Percentiles rank a stretch among this genome's conserved stretches.
Evolutionary conservation across 164 flowering plant genomes (phyloP).

Genomic region (Vitis labrusca): DNA sequence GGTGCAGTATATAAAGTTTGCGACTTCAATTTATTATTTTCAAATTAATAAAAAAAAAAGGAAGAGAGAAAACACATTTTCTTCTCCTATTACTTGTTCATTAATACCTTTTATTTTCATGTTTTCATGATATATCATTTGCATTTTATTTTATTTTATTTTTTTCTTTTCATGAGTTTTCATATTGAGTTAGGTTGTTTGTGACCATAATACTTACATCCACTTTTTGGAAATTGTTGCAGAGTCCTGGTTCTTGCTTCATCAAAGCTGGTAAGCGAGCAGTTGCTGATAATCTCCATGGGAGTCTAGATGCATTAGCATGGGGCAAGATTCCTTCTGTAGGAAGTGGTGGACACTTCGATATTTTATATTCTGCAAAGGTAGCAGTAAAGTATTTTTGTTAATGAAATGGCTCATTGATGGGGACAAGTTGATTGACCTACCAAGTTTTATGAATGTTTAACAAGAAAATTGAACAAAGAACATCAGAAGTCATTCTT

Average conservation of each 20-base stretch:
- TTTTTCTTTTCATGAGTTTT: neutral
- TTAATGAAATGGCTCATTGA: neutral
- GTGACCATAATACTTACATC: slow-evolving; percentile 1
- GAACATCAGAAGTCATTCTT: too few relatives aligned
- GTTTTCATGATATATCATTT: neutral
- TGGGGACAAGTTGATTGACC: neutral
- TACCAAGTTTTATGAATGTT: neutral
- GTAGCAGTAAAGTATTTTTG: slow-evolving; percentile 29
- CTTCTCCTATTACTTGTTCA: too few relatives aligned
- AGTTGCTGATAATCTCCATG: slow-evolving; percentile 61
- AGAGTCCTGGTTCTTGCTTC: slow-evolving; percentile 71
- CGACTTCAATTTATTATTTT: too few relatives aligned
- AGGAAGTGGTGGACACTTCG: slow-evolving; percentile 77
- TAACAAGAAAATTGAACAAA: too few relatives aligned
- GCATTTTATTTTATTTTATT: too few relatives aligned
- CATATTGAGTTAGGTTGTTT: neutral
- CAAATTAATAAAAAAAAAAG: too few relatives aligned
- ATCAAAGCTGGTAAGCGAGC: slow-evolving; percentile 80
- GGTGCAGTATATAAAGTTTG: too few relatives aligned
- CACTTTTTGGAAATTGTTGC: slow-evolving; percentile 17
- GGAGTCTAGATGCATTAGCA: slow-evolving; percentile 74
- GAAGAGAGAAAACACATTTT: too few relatives aligned
- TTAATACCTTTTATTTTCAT: neutral
- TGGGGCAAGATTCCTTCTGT: slow-evolving; percentile 81
- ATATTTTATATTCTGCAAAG: slow-evolving; percentile 62